Conservation (phyloP, 768 basidiomycete species). For the Suillus spraguei region DNA sequence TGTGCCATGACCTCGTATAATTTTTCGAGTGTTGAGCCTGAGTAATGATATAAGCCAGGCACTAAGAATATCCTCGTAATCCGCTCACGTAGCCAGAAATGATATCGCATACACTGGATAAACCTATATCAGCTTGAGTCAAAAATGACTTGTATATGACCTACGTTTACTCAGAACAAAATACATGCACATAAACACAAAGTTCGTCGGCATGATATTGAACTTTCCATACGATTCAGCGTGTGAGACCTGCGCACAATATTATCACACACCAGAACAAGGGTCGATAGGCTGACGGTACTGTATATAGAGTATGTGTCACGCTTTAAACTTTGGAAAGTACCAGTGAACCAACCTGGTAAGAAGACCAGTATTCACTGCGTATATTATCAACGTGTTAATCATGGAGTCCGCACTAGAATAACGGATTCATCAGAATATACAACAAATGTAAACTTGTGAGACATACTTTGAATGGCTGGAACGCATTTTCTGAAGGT, state of each 20-base stretch:
- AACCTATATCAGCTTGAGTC: constrained; percentile 10
- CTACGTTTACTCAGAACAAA: constrained; percentile 68
- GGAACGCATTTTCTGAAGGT: constrained; percentile 55
- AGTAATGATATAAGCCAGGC: constrained; percentile 18
- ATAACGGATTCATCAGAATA: constrained; percentile 5
- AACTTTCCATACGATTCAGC: constrained; percentile 41
- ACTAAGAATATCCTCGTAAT: not conserved
- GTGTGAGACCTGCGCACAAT: not conserved
- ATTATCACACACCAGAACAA: constrained; percentile 51
- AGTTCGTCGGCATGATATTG: constrained; percentile 52
- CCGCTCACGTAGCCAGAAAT: constrained; percentile 62
- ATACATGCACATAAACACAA: constrained; percentile 63
- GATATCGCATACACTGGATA: constrained; percentile 61
- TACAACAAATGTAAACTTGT: not conserved
- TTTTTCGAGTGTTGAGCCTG: constrained; percentile 64
- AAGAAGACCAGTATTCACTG: constrained; percentile 61
- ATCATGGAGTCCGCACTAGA: constrained; percentile 58
- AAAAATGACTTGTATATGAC: constrained; percentile 24
- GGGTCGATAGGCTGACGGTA: constrained; percentile 43
- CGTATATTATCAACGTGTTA: constrained; percentile 57
- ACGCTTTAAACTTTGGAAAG: not conserved
- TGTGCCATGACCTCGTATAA: constrained; percentile 55
- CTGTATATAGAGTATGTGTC: constrained; percentile 16
- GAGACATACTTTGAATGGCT: constrained; percentile 44
- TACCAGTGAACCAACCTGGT: constrained; percentile 48